A percentile compares a stretch with the other conserved stretches of the same genome.
phyloP scores from a whole-genome alignment of 2,329 filamentous ascomycete genomes.

The Trichoderma afroharzianum region DNA sequence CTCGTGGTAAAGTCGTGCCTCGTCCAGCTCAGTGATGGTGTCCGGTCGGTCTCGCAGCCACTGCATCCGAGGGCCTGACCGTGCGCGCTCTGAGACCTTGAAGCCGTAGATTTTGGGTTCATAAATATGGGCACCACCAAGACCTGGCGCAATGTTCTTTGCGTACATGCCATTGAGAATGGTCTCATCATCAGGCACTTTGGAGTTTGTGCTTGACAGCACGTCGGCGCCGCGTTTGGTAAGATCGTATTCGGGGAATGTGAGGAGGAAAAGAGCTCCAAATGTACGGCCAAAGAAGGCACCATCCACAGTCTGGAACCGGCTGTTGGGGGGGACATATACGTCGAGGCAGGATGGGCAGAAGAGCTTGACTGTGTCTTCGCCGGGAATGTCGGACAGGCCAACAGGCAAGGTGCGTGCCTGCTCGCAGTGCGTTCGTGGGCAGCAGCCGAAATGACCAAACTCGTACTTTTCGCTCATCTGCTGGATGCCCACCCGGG shows the following conservation, averaged over 20 bases:
- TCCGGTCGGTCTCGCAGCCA: conserved; percentile 85
- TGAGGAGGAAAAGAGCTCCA: conserved; percentile 95
- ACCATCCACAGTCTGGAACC: conserved; percentile 95
- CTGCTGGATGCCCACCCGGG: conserved; percentile 90
- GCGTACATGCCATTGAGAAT: conserved; percentile 83
- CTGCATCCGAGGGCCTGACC: conserved; percentile 91
- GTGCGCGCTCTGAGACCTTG: conserved; percentile 83
- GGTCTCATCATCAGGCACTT: conserved; percentile 41
- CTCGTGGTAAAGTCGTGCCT: conserved; percentile 56
- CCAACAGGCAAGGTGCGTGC: conserved; percentile 91
- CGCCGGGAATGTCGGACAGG: conserved; percentile 87
- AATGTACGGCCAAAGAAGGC: conserved; percentile 99
- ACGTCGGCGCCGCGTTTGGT: conserved; percentile 64
- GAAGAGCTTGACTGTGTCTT: conserved; percentile 97
- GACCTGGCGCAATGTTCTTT: conserved; percentile 81
- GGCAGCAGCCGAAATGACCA: conserved; percentile 92
- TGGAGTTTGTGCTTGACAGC: conserved; percentile 39
- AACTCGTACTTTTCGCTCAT: conserved; percentile 99
- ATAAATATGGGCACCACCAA: conserved; percentile 81
- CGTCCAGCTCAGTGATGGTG: conserved; percentile 79
- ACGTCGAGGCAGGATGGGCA: conserved; percentile 96
- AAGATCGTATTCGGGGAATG: conserved; percentile 93
- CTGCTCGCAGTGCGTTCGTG: conserved; percentile 87
- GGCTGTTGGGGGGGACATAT: conserved; percentile 94
- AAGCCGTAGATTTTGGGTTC: conserved; percentile 97